phyloP scores from a whole-genome alignment of 83 land plant species.

The Picea mariana region DNA sequence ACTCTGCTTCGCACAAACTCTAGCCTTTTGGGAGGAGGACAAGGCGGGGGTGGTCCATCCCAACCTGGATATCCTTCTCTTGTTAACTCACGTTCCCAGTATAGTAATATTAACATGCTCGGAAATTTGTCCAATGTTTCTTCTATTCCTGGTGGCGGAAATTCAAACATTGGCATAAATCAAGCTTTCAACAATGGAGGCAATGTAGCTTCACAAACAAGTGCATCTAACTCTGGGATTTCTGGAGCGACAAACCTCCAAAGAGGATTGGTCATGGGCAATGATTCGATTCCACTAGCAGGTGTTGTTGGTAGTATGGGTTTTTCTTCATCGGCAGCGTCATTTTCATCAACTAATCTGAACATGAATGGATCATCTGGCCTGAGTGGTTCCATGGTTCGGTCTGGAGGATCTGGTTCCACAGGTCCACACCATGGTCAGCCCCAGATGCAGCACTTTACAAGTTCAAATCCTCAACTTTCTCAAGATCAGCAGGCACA shows the following conservation, averaged over 20 bases:
- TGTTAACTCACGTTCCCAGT: constrained; percentile 54
- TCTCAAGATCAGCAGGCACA: constrained; percentile 59
- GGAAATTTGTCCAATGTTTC: constrained; percentile 63
- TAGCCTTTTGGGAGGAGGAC: constrained; percentile 47
- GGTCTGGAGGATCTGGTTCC: constrained; percentile 18
- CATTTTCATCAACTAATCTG: constrained; percentile 34
- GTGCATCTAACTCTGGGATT: constrained; percentile 34
- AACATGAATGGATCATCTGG: constrained; percentile 35
- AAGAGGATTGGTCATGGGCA: constrained; percentile 36
- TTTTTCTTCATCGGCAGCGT: constrained; percentile 42
- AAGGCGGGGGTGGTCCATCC: constrained; percentile 35
- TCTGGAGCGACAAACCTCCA: constrained; percentile 30
- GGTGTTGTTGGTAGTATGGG: constrained; percentile 46
- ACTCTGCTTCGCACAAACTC: constrained; percentile 49
- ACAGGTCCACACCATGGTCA: constrained; percentile 1
- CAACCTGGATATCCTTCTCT: constrained; percentile 49
- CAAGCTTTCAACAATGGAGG: constrained; percentile 38
- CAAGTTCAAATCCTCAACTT: constrained; percentile 29
- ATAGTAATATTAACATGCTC: constrained; percentile 47
- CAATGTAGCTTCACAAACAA: constrained; percentile 30
- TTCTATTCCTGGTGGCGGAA: constrained; percentile 37
- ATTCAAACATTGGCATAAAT: no score
- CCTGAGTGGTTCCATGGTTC: constrained; percentile 12
- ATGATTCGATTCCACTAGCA: constrained; percentile 65
- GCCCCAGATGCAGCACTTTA: constrained; percentile 16